Percentiles rank a stretch among this genome's conserved stretches.
phyloP scores from a whole-genome alignment of 345 rosid species.

The Syzygium aqueum region DNA sequence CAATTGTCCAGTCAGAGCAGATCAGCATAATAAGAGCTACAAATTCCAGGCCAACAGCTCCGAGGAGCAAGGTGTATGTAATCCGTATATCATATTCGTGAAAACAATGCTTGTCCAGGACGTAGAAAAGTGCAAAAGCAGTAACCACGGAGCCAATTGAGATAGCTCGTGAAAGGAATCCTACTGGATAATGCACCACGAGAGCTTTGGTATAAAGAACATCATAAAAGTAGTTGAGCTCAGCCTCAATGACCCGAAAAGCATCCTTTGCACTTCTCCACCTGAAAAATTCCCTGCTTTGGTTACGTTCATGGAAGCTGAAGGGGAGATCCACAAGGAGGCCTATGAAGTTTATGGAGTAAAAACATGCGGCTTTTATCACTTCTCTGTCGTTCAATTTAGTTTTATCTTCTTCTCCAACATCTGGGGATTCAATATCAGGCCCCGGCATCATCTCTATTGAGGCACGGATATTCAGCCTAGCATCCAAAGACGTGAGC shows the following conservation, averaged over 20 bases:
- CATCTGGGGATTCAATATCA: background rate
- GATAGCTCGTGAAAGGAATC: background rate
- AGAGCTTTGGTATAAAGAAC: background rate
- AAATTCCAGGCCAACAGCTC: background rate
- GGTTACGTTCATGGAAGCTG: background rate
- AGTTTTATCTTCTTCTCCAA: background rate
- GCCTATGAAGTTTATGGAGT: background rate
- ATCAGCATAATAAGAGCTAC: background rate
- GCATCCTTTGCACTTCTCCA: background rate
- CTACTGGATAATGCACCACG: background rate
- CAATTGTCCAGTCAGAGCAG: background rate
- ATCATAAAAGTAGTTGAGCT: background rate
- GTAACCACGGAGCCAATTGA: background rate
- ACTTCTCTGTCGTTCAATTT: background rate
- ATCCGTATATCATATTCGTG: background rate
- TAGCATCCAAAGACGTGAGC: background rate
- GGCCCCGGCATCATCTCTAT: background rate
- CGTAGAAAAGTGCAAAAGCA: background rate
- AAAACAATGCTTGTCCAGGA: background rate
- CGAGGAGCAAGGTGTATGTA: background rate
- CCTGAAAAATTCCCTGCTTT: background rate
- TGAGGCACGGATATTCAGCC: background rate
- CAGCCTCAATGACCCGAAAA: background rate
- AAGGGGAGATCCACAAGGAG: background rate
- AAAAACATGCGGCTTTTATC: background rate